Evolutionary conservation across 306 rosid genomes (phyloP).

Genomic region (Quercus glauca): DNA sequence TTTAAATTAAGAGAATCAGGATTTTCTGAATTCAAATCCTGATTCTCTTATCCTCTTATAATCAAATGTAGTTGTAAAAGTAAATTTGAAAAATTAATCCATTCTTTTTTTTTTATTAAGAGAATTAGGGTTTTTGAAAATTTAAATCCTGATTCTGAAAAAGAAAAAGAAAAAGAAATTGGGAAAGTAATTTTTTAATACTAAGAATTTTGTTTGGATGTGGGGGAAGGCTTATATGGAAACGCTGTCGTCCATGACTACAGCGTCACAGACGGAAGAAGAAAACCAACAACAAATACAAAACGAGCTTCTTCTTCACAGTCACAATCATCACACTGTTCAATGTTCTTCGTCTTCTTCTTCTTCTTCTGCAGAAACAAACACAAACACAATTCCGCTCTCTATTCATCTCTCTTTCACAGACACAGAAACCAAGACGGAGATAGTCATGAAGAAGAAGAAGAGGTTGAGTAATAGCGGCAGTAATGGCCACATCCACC

Average conservation of each 20-base stretch:
- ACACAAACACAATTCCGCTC: background rate
- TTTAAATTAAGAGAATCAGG: too few species aligned
- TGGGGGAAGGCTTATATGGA: background rate
- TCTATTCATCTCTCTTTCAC: background rate
- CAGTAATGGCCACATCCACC: background rate
- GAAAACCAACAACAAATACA: background rate
- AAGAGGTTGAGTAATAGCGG: slow-evolving; percentile 12
- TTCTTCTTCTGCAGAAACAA: background rate
- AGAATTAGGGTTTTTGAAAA: too few species aligned
- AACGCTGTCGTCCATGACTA: slow-evolving; percentile 1
- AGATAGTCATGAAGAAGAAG: slow-evolving; percentile 33
- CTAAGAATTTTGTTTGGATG: background rate
- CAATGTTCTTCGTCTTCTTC: background rate
- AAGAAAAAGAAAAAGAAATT: too few species aligned
- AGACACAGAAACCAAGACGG: background rate
- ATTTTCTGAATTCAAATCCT: too few species aligned
- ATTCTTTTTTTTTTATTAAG: too few species aligned
- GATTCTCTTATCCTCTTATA: too few species aligned
- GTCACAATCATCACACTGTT: too few species aligned
- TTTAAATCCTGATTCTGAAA: too few species aligned
- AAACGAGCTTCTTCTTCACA: background rate
- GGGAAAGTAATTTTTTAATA: too few species aligned
- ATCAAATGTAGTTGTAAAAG: too few species aligned
- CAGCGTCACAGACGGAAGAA: slow-evolving; percentile 5
- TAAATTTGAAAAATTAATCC: too few species aligned